Base-by-base conservation (phyloP, 1,284 basidiomycete genomes). In the Neonothopanus nambi region DNA sequence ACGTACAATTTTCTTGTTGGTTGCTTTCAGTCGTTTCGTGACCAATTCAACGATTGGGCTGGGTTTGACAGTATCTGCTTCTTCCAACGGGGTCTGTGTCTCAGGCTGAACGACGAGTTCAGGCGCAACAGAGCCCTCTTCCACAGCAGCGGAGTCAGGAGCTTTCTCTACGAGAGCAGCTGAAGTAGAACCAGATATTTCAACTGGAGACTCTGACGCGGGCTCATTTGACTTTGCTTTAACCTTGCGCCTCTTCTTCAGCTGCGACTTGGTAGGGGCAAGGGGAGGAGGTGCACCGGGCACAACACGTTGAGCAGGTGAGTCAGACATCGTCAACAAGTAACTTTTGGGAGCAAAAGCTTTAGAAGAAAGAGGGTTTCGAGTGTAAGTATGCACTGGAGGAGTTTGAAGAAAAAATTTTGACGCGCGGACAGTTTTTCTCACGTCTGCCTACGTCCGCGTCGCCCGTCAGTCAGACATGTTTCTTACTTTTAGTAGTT, bases 1-100 rank as follows among this genome's bases (percentile, higher is more conserved):
- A 80, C 87, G 63, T 66, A 91, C 93, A 57, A 93, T 89, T 75
- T 94, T 95, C 76, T 94, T 94, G 55, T 77, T 79, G 28, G 90
- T 77, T 37, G 79, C 75, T 60, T 89, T 89, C 62, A 91, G 70
- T 43, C 91, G 80, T 72, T 92, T 93, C 62, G 79, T 77, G 53
- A 94, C 71, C 58, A 93, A 77, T 44, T 94, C 91, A 49, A 87
- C 82, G 52, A 90, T 78, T 9, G 88, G 85, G 59, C 87, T 88
- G 8, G 67, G 69, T 64, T 84, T 88, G 53, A 72, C 63, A 45
- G 69, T 48, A 39, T 63, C 54, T 24, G 74, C 73, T 18, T 79
- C 78, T 46, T 78, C 76, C 2, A 66, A 55, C 15, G 74, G 70
- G 20, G 71, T 66, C 42, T 73, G 66, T 20, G 66, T 59, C 52